Conservation (phyloP, 1,284 basidiomycete genomes). For the Flammula alnicola region DNA sequence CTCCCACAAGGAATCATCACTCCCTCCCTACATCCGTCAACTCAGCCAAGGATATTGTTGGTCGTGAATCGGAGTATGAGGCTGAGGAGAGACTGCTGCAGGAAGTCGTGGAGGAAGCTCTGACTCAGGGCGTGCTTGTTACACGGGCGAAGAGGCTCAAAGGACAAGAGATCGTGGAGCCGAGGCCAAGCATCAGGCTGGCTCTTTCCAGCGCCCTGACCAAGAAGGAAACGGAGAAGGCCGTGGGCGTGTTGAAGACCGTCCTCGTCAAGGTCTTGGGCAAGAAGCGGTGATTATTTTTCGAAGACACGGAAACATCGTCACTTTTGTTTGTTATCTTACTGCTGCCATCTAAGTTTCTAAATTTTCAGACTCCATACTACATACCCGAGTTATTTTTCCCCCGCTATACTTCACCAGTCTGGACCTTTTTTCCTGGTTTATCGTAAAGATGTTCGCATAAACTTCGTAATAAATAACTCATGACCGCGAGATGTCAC, state of each 20-base stretch:
- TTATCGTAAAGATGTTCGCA: too few species aligned
- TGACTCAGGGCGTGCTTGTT: conserved; percentile 80
- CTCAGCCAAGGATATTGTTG: conserved; percentile 27
- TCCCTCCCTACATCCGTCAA: conserved; percentile 26
- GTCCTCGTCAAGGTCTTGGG: conserved; percentile 72
- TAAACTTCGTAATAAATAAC: too few species aligned
- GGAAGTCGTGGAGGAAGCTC: conserved; percentile 85
- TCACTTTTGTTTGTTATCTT: background rate
- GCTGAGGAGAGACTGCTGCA: conserved; percentile 82
- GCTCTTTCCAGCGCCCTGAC: conserved; percentile 79
- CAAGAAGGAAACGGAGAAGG: conserved; percentile 93
- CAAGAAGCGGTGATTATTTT: conserved; percentile 31
- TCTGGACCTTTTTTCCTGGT: too few species aligned
- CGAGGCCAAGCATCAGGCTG: conserved; percentile 87
- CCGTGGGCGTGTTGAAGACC: conserved; percentile 75
- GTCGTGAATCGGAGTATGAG: conserved; percentile 56
- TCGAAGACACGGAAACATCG: background rate
- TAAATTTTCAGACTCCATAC: conserved; percentile 3
- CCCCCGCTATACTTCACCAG: too few species aligned
- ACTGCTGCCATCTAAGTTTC: background rate
- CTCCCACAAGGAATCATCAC: conserved; percentile 44
- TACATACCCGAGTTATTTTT: background rate
- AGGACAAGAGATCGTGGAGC: conserved; percentile 84
- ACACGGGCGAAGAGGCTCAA: conserved; percentile 82
- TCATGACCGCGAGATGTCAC: too few species aligned